A percentile compares a stretch with the other conserved stretches of the same genome.
Conservation (phyloP, 2,329 filamentous ascomycete species). For the Anthostomella pinea region DNA sequence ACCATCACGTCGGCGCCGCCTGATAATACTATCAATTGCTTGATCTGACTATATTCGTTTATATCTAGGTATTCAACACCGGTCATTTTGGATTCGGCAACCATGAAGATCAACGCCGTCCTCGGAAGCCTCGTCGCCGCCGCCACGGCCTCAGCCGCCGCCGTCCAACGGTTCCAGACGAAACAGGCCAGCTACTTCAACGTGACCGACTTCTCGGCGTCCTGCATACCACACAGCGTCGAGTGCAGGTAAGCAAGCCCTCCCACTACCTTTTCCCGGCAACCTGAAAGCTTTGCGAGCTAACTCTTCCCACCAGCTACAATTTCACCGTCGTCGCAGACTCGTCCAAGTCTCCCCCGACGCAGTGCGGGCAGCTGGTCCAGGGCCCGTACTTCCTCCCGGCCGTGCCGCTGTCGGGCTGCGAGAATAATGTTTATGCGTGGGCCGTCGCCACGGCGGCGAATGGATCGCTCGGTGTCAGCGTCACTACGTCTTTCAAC, state of each 20-base stretch:
- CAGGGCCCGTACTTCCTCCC: conserved; percentile 23
- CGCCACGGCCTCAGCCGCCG: conserved; percentile 15
- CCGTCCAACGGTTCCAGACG: conserved; percentile 8
- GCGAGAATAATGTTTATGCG: conserved; percentile 14
- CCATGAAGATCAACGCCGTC: conserved; percentile 18
- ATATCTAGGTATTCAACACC: no score
- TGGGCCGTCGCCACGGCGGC: conserved; percentile 16
- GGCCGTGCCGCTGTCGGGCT: conserved; percentile 14
- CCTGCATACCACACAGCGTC: conserved; percentile 24
- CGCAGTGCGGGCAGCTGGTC: conserved; percentile 17
- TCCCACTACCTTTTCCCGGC: background rate
- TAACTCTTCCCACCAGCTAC: conserved; percentile 14
- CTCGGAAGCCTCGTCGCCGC: conserved; percentile 16
- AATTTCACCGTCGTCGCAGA: conserved; percentile 18
- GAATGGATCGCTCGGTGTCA: conserved; percentile 12
- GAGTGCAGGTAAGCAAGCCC: conserved; percentile 15
- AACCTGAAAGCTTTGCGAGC: background rate
- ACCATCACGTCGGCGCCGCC: no score
- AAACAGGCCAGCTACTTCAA: conserved; percentile 13
- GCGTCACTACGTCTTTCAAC: conserved; percentile 17
- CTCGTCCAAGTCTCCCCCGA: conserved; percentile 10
- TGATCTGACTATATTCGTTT: no score
- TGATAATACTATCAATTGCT: background rate
- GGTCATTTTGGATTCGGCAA: no score
- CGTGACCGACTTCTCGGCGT: conserved; percentile 20